Percentiles rank a stretch among this genome's conserved stretches.
Evolutionary conservation across 495 filamentous ascomycete species (phyloP).

Genomic region (Aspergillus baeticus): DNA sequence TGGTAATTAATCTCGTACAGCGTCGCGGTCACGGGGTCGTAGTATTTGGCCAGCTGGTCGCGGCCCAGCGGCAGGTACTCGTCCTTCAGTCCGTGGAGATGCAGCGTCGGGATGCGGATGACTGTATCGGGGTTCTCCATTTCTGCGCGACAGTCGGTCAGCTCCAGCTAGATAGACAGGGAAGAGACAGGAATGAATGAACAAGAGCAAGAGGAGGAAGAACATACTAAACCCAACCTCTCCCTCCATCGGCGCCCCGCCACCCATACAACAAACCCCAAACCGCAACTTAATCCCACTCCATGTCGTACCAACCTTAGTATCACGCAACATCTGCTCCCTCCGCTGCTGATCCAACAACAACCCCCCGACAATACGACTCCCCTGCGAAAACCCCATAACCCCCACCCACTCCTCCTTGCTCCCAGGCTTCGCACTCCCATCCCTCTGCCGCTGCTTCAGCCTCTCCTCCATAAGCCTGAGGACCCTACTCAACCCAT

Average conservation of each 20-base stretch:
- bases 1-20: slow-evolving; percentile 45
- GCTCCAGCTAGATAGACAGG: background rate
- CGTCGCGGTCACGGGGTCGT: slow-evolving; percentile 36
- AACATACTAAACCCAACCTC: slow-evolving; percentile 17
- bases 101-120: slow-evolving; percentile 52
- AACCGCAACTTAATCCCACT: slow-evolving; percentile 17
- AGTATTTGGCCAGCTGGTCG: slow-evolving; percentile 49
- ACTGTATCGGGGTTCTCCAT: background rate
- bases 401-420: slow-evolving; percentile 59
- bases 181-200: background rate
- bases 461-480: slow-evolving; percentile 26
- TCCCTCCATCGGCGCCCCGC: slow-evolving; percentile 22
- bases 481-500: slow-evolving; percentile 22
- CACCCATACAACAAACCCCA: slow-evolving; percentile 38
- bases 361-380: slow-evolving; percentile 53
- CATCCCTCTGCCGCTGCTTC: too few relatives aligned
- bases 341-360: slow-evolving; percentile 53
- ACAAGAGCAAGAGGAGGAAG: background rate
- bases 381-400: slow-evolving; percentile 57
- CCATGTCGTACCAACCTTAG: too few relatives aligned
- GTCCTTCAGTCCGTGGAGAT: slow-evolving; percentile 62
- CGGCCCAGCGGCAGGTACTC: slow-evolving; percentile 51
- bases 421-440: too few relatives aligned
- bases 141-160: background rate
- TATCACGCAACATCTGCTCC: too few relatives aligned